Percentiles rank a stretch among this genome's conserved stretches.
Evolutionary conservation across 345 rosid species (phyloP).

Genomic region (Aquilaria yunnanensis): DNA sequence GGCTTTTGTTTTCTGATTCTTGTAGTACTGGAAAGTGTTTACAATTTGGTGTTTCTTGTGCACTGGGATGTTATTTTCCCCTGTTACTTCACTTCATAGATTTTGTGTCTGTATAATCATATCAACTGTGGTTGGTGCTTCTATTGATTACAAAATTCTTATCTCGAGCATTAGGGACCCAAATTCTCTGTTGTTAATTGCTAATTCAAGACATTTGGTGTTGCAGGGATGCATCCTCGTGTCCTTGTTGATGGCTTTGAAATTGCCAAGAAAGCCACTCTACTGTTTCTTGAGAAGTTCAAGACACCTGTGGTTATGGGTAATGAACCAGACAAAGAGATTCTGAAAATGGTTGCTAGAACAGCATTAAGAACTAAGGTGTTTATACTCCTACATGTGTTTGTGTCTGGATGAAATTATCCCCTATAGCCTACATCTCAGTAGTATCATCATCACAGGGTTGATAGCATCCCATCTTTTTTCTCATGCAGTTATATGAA

Average conservation of each 20-base stretch:
- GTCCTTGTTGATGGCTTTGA: constrained; percentile 98
- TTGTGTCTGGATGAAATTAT: not conserved
- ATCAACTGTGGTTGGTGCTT: no score
- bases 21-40: no score
- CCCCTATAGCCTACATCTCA: no score
- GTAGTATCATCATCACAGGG: no score
- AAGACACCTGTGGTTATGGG: constrained; percentile 97
- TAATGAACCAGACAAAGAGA: constrained; percentile 89
- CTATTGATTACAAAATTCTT: no score
- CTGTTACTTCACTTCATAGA: no score
- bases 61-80: no score
- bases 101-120: no score
- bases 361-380: constrained; percentile 94
- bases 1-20: no score
- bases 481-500: constrained; percentile 63
- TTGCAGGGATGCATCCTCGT: constrained; percentile 95
- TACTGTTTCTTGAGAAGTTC: constrained; percentile 84
- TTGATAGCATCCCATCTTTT: constrained; percentile 6
- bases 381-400: not conserved
- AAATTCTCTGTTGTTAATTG: no score
- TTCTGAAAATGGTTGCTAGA: constrained; percentile 95
- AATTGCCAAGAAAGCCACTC: constrained; percentile 92
- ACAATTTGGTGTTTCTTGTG: no score
- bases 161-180: no score
- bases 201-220: not conserved